Evolutionary conservation across 805 yeast species (phyloP), one percentile per base, ranked within the genome.

Genomic region (Lipomyces oligophaga): DNA sequence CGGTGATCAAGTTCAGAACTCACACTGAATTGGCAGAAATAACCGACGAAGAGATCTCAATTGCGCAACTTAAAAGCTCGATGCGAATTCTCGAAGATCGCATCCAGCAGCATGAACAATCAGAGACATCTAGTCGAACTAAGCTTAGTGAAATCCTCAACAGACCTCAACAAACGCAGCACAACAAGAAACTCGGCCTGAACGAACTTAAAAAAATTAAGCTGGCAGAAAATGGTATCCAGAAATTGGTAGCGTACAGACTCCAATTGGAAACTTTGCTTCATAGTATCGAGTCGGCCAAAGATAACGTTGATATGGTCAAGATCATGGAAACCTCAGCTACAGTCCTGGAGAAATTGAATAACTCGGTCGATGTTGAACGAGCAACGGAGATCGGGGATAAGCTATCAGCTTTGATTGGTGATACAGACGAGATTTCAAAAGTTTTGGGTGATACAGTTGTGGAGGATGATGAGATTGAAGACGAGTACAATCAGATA

Each of bases 311-410:
- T 15, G 48, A 50, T 21, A 41, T 52, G 28, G 28, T 42, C 16
- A 26, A 18, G 41, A 60, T 68, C 58, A 58, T 68, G 43, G 60
- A 58, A 20, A 65, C 63, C 25, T 60, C 66, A 3, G 71, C 85
- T 26, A 74, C 63, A 2, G 78, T 74, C 55, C 68, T 90, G 50
- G 61, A 71, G 31, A 25, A 46, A 21, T 62, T 76, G 37, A 74
- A 75, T 47, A 67, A 67, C 39, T 52, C 69, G 27, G 78, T 76
- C 3, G 74, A 74, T 2, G 63, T 67, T 11, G 77, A 74, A 7
- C 60, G 63, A 28, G 72, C 76, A 0, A 71, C 68, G 19, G 64
- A 67, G 3, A 52, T 72, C 4, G 59, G 74, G 55, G 73, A 70
- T 41, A 68, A 66, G 34, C 55, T 75, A 10, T 61, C 65, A 13